Evolutionary conservation across 2,329 filamentous ascomycete species (phyloP), one percentile per base, ranked within the genome.

Genomic region (Xylariaceae sp.): DNA sequence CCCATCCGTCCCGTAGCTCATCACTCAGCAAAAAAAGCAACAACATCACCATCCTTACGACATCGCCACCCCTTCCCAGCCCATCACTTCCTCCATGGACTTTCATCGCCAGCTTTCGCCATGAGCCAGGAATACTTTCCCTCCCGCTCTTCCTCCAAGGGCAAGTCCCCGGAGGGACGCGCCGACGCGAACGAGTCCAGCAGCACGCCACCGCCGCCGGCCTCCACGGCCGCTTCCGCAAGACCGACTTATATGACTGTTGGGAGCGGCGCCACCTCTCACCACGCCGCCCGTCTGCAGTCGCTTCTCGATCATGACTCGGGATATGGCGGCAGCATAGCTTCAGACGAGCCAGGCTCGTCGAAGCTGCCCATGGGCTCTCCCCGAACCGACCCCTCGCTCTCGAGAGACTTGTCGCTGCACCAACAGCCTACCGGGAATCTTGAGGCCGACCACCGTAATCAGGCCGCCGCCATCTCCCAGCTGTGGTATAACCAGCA

Each of bases 401-500:
- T 60, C 38, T 63, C 65, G 29, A 63, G 67, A 51, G 66, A 72
- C 49, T 58, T 61, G 43, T 59, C 65, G 30, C 55, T 65, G 35
- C 60, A 62, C 32, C 55, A 60, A 19, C 58, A 62, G 44, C 59
- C 61, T 32, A 49, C 57, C 39, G 51, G 47, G 38, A 42, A 53
- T 57, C 65, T 67, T 28, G 78, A 83, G 32, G 66, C 77, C 44
- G 81, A 86, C 52, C 73, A 74, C 50, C 73, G 75, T 45, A 66
- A 73, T 28, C 77, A 90, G 45, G 81, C 86, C 23, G 84, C 82
- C 53, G 86, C 94, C 59, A 78, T 95, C 31, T 83, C 94, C 53
- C 92, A 96, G 63, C 73, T 96, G 45, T 86, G 85, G 70, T 95
- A 94, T 64, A 96, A 96, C 59, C 78, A 87, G 51, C 94, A 96